Conservation (phyloP, 2,329 filamentous ascomycete species). For the Pyricularia pennisetigena region DNA sequence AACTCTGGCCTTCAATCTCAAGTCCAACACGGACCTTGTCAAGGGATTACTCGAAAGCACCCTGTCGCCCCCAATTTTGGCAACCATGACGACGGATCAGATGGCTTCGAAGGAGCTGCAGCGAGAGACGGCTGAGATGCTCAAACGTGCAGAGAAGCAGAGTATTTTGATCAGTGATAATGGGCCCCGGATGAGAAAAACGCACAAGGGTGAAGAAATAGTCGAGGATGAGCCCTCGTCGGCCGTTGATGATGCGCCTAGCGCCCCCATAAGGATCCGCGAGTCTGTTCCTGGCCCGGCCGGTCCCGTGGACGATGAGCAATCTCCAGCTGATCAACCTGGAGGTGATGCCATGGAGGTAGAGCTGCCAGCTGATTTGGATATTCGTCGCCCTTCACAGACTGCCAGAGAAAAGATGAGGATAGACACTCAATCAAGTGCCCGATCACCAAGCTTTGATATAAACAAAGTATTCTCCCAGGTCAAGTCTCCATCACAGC, state of each 20-base stretch:
- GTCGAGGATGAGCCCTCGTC: slow-evolving; percentile 56
- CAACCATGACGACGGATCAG: slow-evolving; percentile 82
- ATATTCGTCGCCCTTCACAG: slow-evolving; percentile 9
- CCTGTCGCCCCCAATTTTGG: slow-evolving; percentile 65
- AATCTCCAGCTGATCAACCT: slow-evolving; percentile 5
- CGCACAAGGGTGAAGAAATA: slow-evolving; percentile 91
- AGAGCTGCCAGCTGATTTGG: slow-evolving; percentile 16
- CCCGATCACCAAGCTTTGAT: slow-evolving; percentile 56
- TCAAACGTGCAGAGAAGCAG: slow-evolving; percentile 70
- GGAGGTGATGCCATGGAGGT: slow-evolving; percentile 4
- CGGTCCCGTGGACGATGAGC: neutral
- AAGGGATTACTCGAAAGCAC: slow-evolving; percentile 63
- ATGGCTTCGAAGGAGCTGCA: slow-evolving; percentile 89
- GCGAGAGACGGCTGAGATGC: slow-evolving; percentile 64
- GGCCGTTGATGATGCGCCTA: neutral
- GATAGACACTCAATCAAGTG: slow-evolving; percentile 42
- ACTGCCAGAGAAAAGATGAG: slow-evolving; percentile 23
- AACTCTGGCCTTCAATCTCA: slow-evolving; percentile 75
- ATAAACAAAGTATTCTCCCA: slow-evolving; percentile 79
- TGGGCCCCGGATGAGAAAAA: slow-evolving; percentile 72
- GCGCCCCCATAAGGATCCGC: neutral
- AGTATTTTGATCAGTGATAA: slow-evolving; percentile 73
- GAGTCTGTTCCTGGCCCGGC: neutral
- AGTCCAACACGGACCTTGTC: slow-evolving; percentile 73
- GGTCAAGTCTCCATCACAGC: slow-evolving; percentile 59